Evolutionary conservation across 306 rosid genomes (phyloP), one percentile per base, ranked within the genome.

Genomic region (Castanea sativa): DNA sequence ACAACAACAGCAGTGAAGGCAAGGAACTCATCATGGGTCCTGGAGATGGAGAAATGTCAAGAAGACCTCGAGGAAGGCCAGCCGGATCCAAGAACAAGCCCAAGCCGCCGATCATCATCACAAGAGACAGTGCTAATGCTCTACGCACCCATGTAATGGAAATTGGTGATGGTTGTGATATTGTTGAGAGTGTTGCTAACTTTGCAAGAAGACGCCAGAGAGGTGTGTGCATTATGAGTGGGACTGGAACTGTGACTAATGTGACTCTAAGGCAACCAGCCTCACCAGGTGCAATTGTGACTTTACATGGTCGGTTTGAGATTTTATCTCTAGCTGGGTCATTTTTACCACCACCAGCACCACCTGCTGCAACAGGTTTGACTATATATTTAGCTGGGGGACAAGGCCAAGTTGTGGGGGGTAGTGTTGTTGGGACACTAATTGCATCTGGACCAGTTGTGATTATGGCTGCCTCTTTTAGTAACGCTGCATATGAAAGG

Each of bases 1-100:
- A 33, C 65, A 56, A 75, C 33, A 41, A 65, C 14, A 79, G 74
- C 57, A 82, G 81, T 1, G 86, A 86, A 5, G 87, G 85, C 7
- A 77, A 81, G 4, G 90, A 88, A 1, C 78, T 27, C 14, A 65
- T 64, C 35, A 78, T 71, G 14, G 83, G 78, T 6, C 27, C 85
- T 0, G 91, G 81, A 0, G 98, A 87, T 5, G 89, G 84, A 4
- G 97, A 88, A 33, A 93, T 87, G 49, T 55, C 90, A 0, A 79
- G 98, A 77, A 84, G 97, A 59, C 94, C 98, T 0, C 70, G 99
- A 7, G 99, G 99, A 19, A 82, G 99, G 32, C 99, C 99, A 0
- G 78, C 99, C 0, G 99, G 99, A 83, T 96, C 99, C 79, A 96
- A 96, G 81, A 96, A 96, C 93, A 96, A 93, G 68, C 98, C 94